Conservation (phyloP, 208 protist species). For the Entamoeba nuttalli region DNA sequence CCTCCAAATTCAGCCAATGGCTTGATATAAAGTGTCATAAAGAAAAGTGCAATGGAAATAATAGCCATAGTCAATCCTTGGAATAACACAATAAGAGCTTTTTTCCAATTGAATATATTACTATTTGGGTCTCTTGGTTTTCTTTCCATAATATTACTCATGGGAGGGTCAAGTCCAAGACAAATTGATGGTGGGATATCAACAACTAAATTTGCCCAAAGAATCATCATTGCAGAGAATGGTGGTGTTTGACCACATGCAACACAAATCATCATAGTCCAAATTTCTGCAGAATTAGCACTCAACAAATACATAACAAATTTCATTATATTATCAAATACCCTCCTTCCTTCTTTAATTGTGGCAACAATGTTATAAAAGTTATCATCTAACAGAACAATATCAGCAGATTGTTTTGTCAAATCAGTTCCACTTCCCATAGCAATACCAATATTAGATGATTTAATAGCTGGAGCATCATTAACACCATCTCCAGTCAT, state of each 20-base stretch:
- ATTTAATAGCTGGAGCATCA: slow-evolving; percentile 79
- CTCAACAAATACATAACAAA: slow-evolving; percentile 11
- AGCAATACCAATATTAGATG: slow-evolving; percentile 77
- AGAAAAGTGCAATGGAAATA: not conserved
- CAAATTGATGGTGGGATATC: slow-evolving; percentile 85
- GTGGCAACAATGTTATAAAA: slow-evolving; percentile 21
- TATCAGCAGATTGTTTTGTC: slow-evolving; percentile 14
- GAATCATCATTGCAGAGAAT: slow-evolving; percentile 78
- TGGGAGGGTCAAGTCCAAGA: slow-evolving; percentile 63
- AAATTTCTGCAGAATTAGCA: slow-evolving; percentile 17
- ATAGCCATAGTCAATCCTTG: not conserved
- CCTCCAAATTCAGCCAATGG: not conserved
- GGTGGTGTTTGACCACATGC: not conserved
- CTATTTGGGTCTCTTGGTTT: slow-evolving; percentile 32
- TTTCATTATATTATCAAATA: slow-evolving; percentile 24
- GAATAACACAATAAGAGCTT: not conserved
- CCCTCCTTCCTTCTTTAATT: slow-evolving; percentile 20
- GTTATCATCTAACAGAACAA: slow-evolving; percentile 21
- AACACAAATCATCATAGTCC: not conserved
- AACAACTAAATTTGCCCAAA: slow-evolving; percentile 96
- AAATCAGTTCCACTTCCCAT: slow-evolving; percentile 20
- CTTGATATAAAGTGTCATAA: not conserved
- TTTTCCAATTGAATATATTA: slow-evolving; percentile 36
- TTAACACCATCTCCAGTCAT: slow-evolving; percentile 53
- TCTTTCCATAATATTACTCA: slow-evolving; percentile 42